Percentiles rank a stretch among this genome's conserved stretches.
Conservation (phyloP, 164 flowering plant genomes). For the Akebia trifoliata region DNA sequence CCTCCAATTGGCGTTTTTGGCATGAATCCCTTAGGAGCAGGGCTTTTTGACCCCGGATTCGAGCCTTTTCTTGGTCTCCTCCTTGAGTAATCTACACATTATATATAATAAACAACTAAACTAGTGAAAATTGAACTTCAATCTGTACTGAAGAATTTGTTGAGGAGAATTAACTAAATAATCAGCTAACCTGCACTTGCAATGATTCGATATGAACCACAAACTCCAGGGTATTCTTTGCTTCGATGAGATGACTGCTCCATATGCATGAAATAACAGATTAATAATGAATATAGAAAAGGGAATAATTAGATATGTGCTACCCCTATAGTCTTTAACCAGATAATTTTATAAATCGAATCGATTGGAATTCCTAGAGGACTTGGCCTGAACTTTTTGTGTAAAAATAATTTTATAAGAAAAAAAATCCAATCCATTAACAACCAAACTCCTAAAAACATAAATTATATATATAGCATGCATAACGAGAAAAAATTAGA, state of each 20-base stretch:
- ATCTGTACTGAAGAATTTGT: background rate
- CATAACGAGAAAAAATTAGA: no score
- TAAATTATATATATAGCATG: no score
- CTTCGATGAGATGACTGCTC: conserved; percentile 37
- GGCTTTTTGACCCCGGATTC: conserved; percentile 39
- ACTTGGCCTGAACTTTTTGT: no score
- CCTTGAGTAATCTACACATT: conserved; percentile 59
- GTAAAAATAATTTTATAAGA: no score
- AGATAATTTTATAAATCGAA: no score
- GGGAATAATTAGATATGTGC: background rate
- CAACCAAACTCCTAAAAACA: no score
- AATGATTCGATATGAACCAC: conserved; percentile 26
- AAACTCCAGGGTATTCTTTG: conserved; percentile 21
- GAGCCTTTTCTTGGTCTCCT: conserved; percentile 51
- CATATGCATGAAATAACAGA: conserved; percentile 5
- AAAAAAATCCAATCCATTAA: no score
- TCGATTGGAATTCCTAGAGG: no score
- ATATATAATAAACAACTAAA: background rate
- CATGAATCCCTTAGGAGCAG: conserved; percentile 49
- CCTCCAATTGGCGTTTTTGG: conserved; percentile 48
- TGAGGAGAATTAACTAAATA: background rate
- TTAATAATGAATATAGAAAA: background rate
- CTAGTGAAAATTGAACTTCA: background rate
- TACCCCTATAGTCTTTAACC: background rate
- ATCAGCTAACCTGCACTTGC: conserved; percentile 55